Conservation (phyloP, 768 basidiomycete species). For the Auriscalpium vulgare region DNA sequence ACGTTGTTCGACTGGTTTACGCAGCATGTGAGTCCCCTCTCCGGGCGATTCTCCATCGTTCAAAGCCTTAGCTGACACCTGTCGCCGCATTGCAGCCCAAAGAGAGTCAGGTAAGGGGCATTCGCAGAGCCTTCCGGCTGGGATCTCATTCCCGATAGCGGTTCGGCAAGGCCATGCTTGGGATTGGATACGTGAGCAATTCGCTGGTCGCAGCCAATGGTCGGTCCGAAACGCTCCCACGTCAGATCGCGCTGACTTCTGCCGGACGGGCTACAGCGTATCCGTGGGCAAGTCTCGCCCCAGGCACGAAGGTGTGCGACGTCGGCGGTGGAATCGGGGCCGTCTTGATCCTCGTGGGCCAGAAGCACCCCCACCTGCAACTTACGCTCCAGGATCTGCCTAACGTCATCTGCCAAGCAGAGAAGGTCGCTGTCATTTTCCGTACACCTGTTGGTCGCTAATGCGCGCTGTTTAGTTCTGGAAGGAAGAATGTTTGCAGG, state of each 20-base stretch:
- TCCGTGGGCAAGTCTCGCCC: conserved; percentile 18
- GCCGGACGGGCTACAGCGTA: conserved; percentile 14
- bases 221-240: neutral
- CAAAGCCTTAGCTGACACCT: too few relatives aligned
- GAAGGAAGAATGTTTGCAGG: conserved; percentile 27
- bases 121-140: neutral
- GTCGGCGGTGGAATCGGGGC: conserved; percentile 26
- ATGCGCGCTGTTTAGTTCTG: conserved; percentile 18
- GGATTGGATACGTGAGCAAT: neutral
- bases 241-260: neutral
- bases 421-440: conserved; percentile 8
- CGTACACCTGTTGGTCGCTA: neutral
- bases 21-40: neutral
- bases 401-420: conserved; percentile 23
- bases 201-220: neutral
- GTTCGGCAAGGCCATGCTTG: conserved; percentile 1
- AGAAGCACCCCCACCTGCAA: conserved; percentile 19
- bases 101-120: neutral
- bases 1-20: conserved; percentile 1
- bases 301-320: conserved; percentile 22
- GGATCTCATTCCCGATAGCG: neutral
- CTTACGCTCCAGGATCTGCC: conserved; percentile 26
- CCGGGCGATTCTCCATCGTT: too few relatives aligned
- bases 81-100: neutral
- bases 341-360: conserved; percentile 20